These are phyloP conservation scores for Phytophthora capsici DNA, from an alignment of 352 stramenopile species.

Conservation along the genomic window DNA sequence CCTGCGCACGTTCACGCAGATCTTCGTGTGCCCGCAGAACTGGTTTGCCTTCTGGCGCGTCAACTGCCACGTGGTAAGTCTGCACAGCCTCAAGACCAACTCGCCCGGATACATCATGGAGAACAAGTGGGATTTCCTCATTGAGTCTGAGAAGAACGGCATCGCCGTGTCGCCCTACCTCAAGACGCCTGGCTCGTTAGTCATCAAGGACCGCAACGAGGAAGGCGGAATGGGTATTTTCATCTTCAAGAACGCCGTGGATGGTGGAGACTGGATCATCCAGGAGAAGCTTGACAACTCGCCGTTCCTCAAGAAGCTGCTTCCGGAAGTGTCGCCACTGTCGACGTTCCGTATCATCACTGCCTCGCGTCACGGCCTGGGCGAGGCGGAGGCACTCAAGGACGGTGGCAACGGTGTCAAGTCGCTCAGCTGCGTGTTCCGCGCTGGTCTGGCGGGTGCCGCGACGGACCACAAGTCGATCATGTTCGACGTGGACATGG, in stretches of 20 bases:
- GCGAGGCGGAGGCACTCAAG: constrained; percentile 50
- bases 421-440: constrained; percentile 84
- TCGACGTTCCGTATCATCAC: constrained; percentile 99
- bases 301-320: constrained; percentile 90
- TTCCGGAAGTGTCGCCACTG: constrained; percentile 94
- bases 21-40: constrained; percentile 91
- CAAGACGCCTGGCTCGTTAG: constrained; percentile 87
- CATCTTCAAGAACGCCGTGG: constrained; percentile 97
- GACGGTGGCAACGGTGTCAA: constrained; percentile 69
- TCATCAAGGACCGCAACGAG: constrained; percentile 98
- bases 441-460: constrained; percentile 70
- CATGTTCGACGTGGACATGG: constrained; percentile 98
- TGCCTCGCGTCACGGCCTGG: constrained; percentile 81
- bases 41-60: constrained; percentile 98
- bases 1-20: constrained; percentile 87
- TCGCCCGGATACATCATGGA: constrained; percentile 95
- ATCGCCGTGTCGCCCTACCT: constrained; percentile 96
- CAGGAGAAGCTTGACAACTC: constrained; percentile 96
- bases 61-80: constrained; percentile 95
- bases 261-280: constrained; percentile 96
- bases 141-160: constrained; percentile 88
- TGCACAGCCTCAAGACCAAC: constrained; percentile 94
- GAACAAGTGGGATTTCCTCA: constrained; percentile 99
- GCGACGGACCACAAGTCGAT: constrained; percentile 98
- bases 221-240: constrained; percentile 97